Evolutionary conservation across 2,329 filamentous ascomycete genomes (phyloP).

Genomic region (Ophiosphaerella herpotricha): DNA sequence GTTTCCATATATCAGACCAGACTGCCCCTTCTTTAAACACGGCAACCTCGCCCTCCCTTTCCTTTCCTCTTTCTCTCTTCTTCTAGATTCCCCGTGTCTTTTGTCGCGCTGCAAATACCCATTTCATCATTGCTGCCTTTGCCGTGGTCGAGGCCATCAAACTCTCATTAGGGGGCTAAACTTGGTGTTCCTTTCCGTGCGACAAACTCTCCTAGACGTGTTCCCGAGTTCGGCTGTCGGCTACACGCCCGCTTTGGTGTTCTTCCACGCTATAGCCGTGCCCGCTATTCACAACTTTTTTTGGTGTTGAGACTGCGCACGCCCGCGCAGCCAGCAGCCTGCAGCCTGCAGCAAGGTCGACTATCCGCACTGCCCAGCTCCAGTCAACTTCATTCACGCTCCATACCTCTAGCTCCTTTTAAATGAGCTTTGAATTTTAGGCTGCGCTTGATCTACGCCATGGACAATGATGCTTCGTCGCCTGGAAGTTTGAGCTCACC

Average conservation of each 20-base stretch:
- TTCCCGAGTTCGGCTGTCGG: slow-evolving; percentile 20
- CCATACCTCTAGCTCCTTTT: neutral
- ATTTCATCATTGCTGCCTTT: slow-evolving; percentile 32
- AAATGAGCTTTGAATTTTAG: neutral
- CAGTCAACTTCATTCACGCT: neutral
- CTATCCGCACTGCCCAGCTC: slow-evolving; percentile 7
- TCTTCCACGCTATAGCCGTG: slow-evolving; percentile 34
- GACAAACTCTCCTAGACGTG: slow-evolving; percentile 21
- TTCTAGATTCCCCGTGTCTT: slow-evolving; percentile 21
- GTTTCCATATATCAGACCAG: slow-evolving; percentile 37
- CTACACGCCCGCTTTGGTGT: slow-evolving; percentile 40
- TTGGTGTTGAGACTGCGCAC: slow-evolving; percentile 41
- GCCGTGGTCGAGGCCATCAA: slow-evolving; percentile 35
- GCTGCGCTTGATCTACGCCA: slow-evolving; percentile 24
- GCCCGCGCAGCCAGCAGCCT: slow-evolving; percentile 19
- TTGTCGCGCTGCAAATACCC: slow-evolving; percentile 16
- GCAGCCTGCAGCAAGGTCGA: slow-evolving; percentile 8
- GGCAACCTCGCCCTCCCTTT: slow-evolving; percentile 20
- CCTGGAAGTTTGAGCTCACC: slow-evolving; percentile 44
- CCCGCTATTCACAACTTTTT: slow-evolving; percentile 24
- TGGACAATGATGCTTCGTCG: slow-evolving; percentile 44
- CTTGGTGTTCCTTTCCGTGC: slow-evolving; percentile 38
- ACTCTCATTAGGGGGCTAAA: slow-evolving; percentile 23
- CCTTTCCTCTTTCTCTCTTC: slow-evolving; percentile 27
- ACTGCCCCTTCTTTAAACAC: slow-evolving; percentile 20